Evolutionary conservation across 2,329 filamentous ascomycete species (phyloP).

Genomic region (Venturiaceae sp.): DNA sequence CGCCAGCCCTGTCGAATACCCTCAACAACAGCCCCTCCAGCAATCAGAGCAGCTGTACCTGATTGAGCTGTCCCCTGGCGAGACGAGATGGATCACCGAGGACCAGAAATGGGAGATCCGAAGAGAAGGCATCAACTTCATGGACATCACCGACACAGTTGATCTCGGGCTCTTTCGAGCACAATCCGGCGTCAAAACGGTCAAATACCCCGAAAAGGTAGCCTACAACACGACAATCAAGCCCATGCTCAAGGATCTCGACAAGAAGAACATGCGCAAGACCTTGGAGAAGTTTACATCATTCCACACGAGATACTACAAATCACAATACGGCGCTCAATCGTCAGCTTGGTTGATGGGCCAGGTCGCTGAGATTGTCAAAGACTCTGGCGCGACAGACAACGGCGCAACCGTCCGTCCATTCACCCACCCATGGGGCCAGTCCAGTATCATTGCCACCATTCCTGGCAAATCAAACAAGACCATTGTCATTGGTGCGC

Average conservation of each 20-base stretch:
- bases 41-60: slow-evolving; percentile 49
- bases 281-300: slow-evolving; percentile 70
- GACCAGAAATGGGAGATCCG: slow-evolving; percentile 91
- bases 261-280: slow-evolving; percentile 64
- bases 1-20: background rate
- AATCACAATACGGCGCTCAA: slow-evolving; percentile 66
- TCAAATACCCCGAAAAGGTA: slow-evolving; percentile 59
- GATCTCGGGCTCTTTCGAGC: slow-evolving; percentile 45
- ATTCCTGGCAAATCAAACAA: slow-evolving; percentile 79
- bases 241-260: slow-evolving; percentile 57
- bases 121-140: slow-evolving; percentile 73
- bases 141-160: slow-evolving; percentile 78
- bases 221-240: slow-evolving; percentile 55
- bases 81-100: slow-evolving; percentile 81
- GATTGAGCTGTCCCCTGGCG: slow-evolving; percentile 75
- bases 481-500: slow-evolving; percentile 81
- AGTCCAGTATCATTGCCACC: slow-evolving; percentile 83
- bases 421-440: slow-evolving; percentile 79
- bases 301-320: slow-evolving; percentile 78
- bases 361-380: slow-evolving; percentile 63
- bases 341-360: slow-evolving; percentile 80
- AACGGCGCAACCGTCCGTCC: slow-evolving; percentile 58
- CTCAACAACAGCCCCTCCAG: slow-evolving; percentile 2
- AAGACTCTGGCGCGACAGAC: slow-evolving; percentile 58
- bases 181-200: slow-evolving; percentile 25